A percentile compares a stretch with the other conserved stretches of the same genome.
These are phyloP conservation scores for Ligustrum vulgare DNA, from an alignment of 257 asterid genomes.

Conservation along the genomic window DNA sequence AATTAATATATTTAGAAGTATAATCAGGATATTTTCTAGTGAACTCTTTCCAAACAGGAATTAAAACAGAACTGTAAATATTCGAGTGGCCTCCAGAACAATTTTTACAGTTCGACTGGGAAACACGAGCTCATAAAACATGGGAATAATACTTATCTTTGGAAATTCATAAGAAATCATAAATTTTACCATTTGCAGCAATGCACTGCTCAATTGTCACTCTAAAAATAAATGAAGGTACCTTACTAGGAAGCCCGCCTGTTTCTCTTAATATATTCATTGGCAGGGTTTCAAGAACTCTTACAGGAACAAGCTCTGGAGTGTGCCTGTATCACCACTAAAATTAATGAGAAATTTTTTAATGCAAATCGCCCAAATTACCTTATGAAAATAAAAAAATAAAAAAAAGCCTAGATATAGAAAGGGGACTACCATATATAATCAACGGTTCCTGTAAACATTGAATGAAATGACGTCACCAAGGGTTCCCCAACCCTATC, in stretches of 20 bases:
- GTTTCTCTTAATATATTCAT: conserved; percentile 42
- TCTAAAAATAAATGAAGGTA: conserved; percentile 21
- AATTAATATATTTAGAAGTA: background rate
- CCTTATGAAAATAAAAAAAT: conserved; percentile 1
- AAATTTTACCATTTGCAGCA: background rate
- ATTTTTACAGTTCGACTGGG: background rate
- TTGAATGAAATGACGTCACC: conserved; percentile 68
- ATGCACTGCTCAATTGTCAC: background rate
- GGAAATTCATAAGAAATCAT: background rate
- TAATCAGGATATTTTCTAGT: background rate
- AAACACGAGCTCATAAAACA: background rate
- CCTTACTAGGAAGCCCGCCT: conserved; percentile 83
- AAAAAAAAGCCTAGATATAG: background rate
- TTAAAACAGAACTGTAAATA: background rate
- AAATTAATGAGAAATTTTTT: conserved; percentile 1
- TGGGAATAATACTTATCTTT: background rate
- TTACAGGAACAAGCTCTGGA: conserved; percentile 60
- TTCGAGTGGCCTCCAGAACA: background rate
- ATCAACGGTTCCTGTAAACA: conserved; percentile 81
- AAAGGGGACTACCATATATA: conserved; percentile 69
- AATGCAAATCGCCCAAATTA: background rate
- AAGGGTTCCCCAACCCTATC: conserved; percentile 76
- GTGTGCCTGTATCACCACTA: conserved; percentile 67
- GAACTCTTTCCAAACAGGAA: background rate
- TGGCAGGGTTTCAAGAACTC: conserved; percentile 78